Percentiles rank a stretch among this genome's conserved stretches.
Evolutionary conservation across 73 alveolate species (phyloP).

Genomic region (Uronychia binucleata): DNA sequence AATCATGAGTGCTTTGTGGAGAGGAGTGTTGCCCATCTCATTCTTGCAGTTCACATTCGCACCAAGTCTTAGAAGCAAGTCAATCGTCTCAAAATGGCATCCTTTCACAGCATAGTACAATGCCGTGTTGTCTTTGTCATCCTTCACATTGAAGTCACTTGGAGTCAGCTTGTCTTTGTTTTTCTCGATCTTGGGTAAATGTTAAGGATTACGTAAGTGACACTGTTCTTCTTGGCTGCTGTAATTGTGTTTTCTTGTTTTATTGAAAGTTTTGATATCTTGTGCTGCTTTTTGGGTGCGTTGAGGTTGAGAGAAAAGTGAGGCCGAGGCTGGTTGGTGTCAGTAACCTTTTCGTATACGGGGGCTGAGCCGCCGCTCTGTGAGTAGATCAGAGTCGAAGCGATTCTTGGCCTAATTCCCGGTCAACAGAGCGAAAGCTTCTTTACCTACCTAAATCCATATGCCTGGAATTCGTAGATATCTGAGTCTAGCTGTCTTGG

Average conservation of each 20-base stretch:
- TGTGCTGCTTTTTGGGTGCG: background rate
- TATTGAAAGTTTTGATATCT: conserved; percentile 23
- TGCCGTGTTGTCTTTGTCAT: conserved; percentile 47
- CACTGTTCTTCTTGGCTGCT: conserved; percentile 64
- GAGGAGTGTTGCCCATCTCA: conserved; percentile 64
- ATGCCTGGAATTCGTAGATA: too few relatives aligned
- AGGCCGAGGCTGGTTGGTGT: conserved; percentile 8
- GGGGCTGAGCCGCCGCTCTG: background rate
- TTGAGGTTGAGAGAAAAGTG: background rate
- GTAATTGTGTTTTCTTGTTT: conserved; percentile 37
- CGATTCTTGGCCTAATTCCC: background rate
- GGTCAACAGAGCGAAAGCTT: too few relatives aligned
- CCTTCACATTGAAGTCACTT: conserved; percentile 39
- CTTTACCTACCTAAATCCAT: too few relatives aligned
- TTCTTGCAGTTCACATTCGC: conserved; percentile 36
- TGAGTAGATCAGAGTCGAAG: background rate
- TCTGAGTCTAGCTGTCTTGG: too few relatives aligned
- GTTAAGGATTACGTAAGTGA: conserved; percentile 18
- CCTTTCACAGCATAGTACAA: conserved; percentile 55
- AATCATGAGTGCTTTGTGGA: conserved; percentile 54
- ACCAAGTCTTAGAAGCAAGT: conserved; percentile 44
- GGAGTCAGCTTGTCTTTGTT: conserved; percentile 3
- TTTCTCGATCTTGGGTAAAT: conserved; percentile 14
- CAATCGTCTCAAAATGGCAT: conserved; percentile 50
- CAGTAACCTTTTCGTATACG: background rate